phyloP scores from a whole-genome alignment of 148 eudicot genomes.

The Bassia scoparia region DNA sequence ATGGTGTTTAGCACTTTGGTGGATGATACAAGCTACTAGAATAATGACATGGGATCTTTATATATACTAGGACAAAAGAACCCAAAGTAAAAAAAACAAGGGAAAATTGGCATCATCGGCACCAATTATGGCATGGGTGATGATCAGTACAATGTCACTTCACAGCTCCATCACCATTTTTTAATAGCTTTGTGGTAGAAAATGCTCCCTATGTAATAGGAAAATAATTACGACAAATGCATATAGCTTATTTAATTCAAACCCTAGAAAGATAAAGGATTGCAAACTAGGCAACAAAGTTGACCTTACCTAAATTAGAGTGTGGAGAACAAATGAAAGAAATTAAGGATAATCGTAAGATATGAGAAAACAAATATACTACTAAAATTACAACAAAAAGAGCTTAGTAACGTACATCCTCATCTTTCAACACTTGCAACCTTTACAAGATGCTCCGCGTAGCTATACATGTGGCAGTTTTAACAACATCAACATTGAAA shows the following conservation, averaged over 20 bases:
- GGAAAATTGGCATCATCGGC: no score
- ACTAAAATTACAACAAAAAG: conserved; percentile 19
- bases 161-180: no score
- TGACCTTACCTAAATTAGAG: background rate
- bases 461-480: conserved; percentile 4
- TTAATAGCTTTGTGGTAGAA: no score
- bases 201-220: background rate
- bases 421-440: background rate
- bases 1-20: background rate
- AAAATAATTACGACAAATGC: background rate
- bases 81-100: background rate
- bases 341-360: background rate
- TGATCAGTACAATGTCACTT: no score
- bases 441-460: conserved; percentile 18
- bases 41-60: background rate
- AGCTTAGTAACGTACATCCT: background rate
- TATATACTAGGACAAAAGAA: background rate
- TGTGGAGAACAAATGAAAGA: conserved; percentile 2
- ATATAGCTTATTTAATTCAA: background rate
- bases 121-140: no score
- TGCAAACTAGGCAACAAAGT: conserved; percentile 2
- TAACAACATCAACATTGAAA: background rate
- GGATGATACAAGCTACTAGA: background rate
- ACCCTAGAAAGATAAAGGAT: background rate
- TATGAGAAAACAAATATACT: background rate